These are phyloP conservation scores for Leccinum rimulosum DNA, from an alignment of 768 basidiomycete species.

Conservation along the genomic window DNA sequence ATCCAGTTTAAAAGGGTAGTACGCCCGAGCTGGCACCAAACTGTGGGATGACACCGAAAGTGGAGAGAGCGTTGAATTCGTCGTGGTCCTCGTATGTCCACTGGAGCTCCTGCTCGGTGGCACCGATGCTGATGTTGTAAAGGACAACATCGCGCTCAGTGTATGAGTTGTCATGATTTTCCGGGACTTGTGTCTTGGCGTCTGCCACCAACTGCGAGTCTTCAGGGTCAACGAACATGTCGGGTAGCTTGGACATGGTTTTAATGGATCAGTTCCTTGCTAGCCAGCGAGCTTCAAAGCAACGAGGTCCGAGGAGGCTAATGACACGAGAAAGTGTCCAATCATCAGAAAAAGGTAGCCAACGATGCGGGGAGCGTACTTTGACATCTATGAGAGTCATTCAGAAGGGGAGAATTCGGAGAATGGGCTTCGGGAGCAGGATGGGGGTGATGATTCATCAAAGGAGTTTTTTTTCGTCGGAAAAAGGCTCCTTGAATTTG, in stretches of 20 bases:
- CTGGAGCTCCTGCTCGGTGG: constrained; percentile 87
- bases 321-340: no score
- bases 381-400: constrained; percentile 71
- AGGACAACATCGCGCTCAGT: constrained; percentile 89
- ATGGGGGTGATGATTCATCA: constrained; percentile 23
- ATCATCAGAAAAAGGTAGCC: constrained; percentile 10
- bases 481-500: constrained; percentile 13
- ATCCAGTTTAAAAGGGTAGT: constrained; percentile 74
- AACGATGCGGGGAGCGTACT: constrained; percentile 35
- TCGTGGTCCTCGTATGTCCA: constrained; percentile 92
- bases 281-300: neutral
- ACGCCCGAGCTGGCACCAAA: constrained; percentile 69
- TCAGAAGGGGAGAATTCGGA: constrained; percentile 25
- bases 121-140: constrained; percentile 94
- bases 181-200: constrained; percentile 65
- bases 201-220: constrained; percentile 81
- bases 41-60: constrained; percentile 94
- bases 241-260: constrained; percentile 39
- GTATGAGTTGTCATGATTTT: constrained; percentile 66
- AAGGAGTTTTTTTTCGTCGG: constrained; percentile 15
- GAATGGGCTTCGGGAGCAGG: constrained; percentile 21
- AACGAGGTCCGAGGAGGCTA: neutral
- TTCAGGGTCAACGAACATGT: constrained; percentile 68
- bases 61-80: constrained; percentile 82
- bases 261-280: neutral